Percentiles rank a stretch among this genome's conserved stretches.
phyloP scores from a whole-genome alignment of 2,329 filamentous ascomycete genomes.

The Exophiala calicioides region DNA sequence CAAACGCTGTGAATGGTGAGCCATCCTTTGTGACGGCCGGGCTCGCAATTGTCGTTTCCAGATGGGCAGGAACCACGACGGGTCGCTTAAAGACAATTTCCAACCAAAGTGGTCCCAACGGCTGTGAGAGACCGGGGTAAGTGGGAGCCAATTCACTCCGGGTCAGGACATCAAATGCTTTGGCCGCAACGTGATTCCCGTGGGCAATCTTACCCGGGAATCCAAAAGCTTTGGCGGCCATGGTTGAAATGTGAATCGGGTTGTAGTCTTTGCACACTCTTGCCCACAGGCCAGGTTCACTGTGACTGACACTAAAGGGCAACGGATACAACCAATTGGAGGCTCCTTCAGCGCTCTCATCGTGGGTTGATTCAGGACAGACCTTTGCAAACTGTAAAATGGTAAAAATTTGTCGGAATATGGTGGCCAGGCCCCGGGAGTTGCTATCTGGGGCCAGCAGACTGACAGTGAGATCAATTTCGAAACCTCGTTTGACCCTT shows the following conservation, averaged over 20 bases:
- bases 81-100: constrained; percentile 20
- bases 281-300: constrained; percentile 16
- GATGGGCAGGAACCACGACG: constrained; percentile 10
- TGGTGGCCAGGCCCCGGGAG: not conserved
- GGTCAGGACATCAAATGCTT: constrained; percentile 1
- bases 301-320: not conserved
- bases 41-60: not conserved
- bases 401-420: constrained; percentile 22
- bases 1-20: not conserved
- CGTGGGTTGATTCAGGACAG: constrained; percentile 1
- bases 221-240: constrained; percentile 20
- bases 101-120: constrained; percentile 7
- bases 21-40: not conserved
- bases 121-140: not conserved
- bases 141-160: not conserved
- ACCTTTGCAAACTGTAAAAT: constrained; percentile 21
- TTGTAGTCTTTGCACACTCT: constrained; percentile 27
- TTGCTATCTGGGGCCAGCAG: constrained; percentile 6
- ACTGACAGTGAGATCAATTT: constrained; percentile 19
- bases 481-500: constrained; percentile 21
- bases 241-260: constrained; percentile 20
- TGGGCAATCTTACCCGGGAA: constrained; percentile 22
- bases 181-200: constrained; percentile 22
- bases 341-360: not conserved
- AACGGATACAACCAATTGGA: not conserved